phyloP scores from a whole-genome alignment of 257 asterid species.

The Thymus quinquecostatus region DNA sequence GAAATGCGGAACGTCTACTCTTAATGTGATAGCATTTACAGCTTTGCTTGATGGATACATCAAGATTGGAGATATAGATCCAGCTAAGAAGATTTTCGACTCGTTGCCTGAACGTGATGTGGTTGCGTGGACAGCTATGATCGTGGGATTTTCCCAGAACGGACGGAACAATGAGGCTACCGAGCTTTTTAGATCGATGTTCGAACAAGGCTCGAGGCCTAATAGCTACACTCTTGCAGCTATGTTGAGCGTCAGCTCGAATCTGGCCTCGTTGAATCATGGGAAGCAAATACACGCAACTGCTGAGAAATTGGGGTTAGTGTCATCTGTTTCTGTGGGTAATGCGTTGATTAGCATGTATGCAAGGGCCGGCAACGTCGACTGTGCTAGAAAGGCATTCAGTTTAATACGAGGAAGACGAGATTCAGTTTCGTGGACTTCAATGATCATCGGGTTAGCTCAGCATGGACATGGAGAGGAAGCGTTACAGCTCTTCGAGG shows the following conservation, averaged over 20 bases:
- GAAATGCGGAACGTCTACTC: slow-evolving; percentile 41
- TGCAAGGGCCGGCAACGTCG: slow-evolving; percentile 73
- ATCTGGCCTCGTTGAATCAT: slow-evolving; percentile 72
- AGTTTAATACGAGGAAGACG: slow-evolving; percentile 39
- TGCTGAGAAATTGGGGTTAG: slow-evolving; percentile 61
- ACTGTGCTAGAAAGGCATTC: slow-evolving; percentile 58
- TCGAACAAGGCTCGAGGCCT: slow-evolving; percentile 61
- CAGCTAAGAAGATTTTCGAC: slow-evolving; percentile 83
- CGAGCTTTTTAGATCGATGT: slow-evolving; percentile 66
- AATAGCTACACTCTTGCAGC: slow-evolving; percentile 84
- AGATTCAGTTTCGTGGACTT: slow-evolving; percentile 81
- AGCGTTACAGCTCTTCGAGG: slow-evolving; percentile 64
- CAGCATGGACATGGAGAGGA: slow-evolving; percentile 85
- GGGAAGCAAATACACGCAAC: slow-evolving; percentile 78
- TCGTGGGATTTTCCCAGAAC: slow-evolving; percentile 78
- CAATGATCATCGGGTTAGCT: slow-evolving; percentile 85
- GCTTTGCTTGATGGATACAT: slow-evolving; percentile 77
- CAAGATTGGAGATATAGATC: slow-evolving; percentile 72
- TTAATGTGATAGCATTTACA: slow-evolving; percentile 73
- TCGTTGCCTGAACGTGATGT: slow-evolving; percentile 70
- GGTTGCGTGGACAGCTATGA: slow-evolving; percentile 91
- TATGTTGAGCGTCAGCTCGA: slow-evolving; percentile 65
- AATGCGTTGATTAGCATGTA: slow-evolving; percentile 85
- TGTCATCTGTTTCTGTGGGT: slow-evolving; percentile 65
- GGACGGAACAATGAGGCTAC: slow-evolving; percentile 63